Base-by-base conservation (phyloP, 768 basidiomycete genomes). In the Podaxis pistillaris region DNA sequence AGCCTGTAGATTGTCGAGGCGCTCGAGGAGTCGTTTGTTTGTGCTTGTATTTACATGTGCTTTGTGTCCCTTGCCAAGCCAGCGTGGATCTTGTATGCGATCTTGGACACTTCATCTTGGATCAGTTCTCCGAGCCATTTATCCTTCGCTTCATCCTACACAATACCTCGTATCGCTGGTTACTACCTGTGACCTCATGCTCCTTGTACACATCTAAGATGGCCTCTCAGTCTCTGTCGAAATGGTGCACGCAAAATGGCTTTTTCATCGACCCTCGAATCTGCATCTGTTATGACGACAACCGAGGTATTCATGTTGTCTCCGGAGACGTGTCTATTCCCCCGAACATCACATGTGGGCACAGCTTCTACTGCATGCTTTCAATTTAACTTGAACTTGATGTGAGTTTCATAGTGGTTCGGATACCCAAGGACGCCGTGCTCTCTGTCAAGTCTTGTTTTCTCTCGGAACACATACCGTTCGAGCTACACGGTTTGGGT, bases 351-450 rank as follows among this genome's bases (percentile, higher is more conserved):
- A 80, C 74, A 59, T 67, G 83, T 83, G 70, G 47, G 41, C 4
- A 60, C 53, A 37, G 50, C 47, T 30, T 52, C 22, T 64, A 30
- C 56, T 12, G 8, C 41, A 17, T 41, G 53, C 1, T 47, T 51
- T 13, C 8, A 19, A 19, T 46, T 24, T 24, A 11, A 19, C 2
- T 46, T 50, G 47, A 46, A 58, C 52, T 41, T 47, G 46, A 67
- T 55, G 56, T 54, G 38, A 47, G 58, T 58, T 46, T 56, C 40
- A 52, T 54, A 91, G 90, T 91, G 55, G 87, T 85, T 7, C 78
- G 77, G 38, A 90, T 91, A 68, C 86, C 88, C 38, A 89, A 86
- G 72, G 64, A 75, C 59, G 78, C 82, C 50, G 80, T 91, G 19
- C 76, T 92, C 19, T 91, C 90, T 36, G 81, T 79, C 50, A 79